Evolutionary conservation across 331 rosid species (phyloP).

Genomic region (Malus hybrid): DNA sequence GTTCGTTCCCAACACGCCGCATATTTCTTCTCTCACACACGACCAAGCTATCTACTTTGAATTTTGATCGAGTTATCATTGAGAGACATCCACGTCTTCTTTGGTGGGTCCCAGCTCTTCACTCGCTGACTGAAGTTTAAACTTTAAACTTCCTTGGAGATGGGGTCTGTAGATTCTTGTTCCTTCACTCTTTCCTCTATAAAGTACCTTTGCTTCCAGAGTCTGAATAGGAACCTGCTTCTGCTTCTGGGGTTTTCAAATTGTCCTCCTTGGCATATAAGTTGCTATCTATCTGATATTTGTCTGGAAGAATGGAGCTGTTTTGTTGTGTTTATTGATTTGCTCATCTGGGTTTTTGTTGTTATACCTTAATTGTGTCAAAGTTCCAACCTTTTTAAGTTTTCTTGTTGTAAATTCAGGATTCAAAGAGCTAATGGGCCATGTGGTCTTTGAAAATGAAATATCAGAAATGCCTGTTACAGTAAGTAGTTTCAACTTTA

Average conservation of each 20-base stretch:
- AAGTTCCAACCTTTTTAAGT: neutral
- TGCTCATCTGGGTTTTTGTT: neutral
- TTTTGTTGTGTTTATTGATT: constrained; percentile 1
- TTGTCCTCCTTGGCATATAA: neutral
- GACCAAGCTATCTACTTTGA: neutral
- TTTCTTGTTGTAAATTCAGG: constrained; percentile 14
- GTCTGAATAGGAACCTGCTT: neutral
- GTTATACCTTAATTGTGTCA: neutral
- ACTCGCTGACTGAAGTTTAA: neutral
- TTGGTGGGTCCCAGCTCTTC: neutral
- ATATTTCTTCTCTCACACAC: neutral
- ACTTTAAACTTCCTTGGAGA: constrained; percentile 12
- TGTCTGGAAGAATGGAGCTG: neutral
- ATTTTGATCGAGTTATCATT: neutral
- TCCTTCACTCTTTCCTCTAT: constrained; percentile 17
- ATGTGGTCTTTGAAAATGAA: constrained; percentile 15
- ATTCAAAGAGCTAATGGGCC: constrained; percentile 22
- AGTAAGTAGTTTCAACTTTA: constrained; percentile 20
- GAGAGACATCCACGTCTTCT: neutral
- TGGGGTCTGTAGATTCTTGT: constrained; percentile 8
- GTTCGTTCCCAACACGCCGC: neutral
- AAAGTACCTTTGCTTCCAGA: neutral
- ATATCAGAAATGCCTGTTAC: constrained; percentile 17
- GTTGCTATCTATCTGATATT: neutral
- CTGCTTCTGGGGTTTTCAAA: constrained; percentile 21